Base-by-base conservation (phyloP, 208 protist genomes). In the Blechomonas ayalai region DNA sequence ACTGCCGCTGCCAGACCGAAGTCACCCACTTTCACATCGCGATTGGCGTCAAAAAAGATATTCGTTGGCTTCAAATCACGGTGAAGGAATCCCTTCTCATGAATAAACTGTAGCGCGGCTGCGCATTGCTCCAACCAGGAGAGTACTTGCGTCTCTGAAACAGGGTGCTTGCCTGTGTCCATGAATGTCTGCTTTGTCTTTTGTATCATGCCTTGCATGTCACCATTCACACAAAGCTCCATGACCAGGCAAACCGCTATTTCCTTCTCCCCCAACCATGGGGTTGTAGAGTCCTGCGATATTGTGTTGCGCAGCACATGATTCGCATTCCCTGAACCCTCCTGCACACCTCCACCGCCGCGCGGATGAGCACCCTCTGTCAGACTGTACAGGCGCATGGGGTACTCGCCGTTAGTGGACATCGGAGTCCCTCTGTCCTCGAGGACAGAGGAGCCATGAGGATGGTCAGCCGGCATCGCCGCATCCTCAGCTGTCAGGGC, bases 41-140 rank as follows among this genome's bases (percentile, higher is more conserved):
- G 62, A 37, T 80, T 35, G 24, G 59, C 60, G 37, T 86, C 82
- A 52, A 95, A 87, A 46, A 95, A 93, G 23, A 95, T 82, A 53
- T 95, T 95, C 13, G 78, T 90, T 4, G 89, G 85, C 57, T 95
- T 95, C 40, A 95, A 26, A 39, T 95, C 89, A 29, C 89, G 75
- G 54, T 95, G 86, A 15, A 91, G 31, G 45, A 88, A 92, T 8
- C 82, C 86, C 37, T 83, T 73, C 0, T 63, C 59, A 48, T 95
- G 86, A 46, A 95, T 89, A 43, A 82, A 92, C 34, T 80, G 39
- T 16, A 95, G 67, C 15, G 86, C 82, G 0, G 54, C 55, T 25
- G 69, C 65, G 20, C 69, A 81, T 66, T 95, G 86, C 45, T 72
- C 59, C 38, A 90, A 81, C 82, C 86, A 95, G 20, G 59, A 59